Evolutionary conservation across 225 moss, liverwort and hornwort species (phyloP), one percentile per base, ranked within the genome.

Genomic region (Pseudisothecium myosuroides): DNA sequence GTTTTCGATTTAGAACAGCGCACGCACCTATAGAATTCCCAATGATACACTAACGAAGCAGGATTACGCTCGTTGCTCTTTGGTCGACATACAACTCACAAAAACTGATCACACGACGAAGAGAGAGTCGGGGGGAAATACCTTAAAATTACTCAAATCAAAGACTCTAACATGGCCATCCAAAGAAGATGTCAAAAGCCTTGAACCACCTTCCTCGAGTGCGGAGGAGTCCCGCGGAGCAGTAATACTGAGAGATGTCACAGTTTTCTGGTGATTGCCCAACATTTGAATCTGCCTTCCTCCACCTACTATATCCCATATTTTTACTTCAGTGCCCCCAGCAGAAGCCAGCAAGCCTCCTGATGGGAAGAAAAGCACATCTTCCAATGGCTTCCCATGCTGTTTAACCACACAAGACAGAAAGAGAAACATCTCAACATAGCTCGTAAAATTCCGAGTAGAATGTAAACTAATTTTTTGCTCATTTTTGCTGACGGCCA

Each of bases 101-200:
- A 73, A 36, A 80, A 66, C 47, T 54, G 55, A 78, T 71, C 50
- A 88, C 59, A 80, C 24, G 23, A 56, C 41, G 45, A 74, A 74
- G 73, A 88, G 62, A 43, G 75, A 84, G 20, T 37, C 28, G n/a
- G 39, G 69, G 47, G 8, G 22, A 81, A 76, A 64, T 89, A 97
- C 96, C 99, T 97, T 99, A 80, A 95, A 99, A 47, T 89, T 92
- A 72, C 87, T 95, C 87, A 95, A 82, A 71, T 97, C 96, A 87
- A 94, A 99, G 56, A 97, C 95, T 88, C 95, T 96, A 78, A 99
- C 95, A 88, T 99, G 99, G 55, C 99, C 97, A 92, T 97, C 97
- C 87, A 99, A 87, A 66, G 99, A 97, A 77, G 95, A 95, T 65
- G 99, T 96, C 82, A 99, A 91, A 65, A 99, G 91, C 39, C 96